A percentile compares a stretch with the other conserved stretches of the same genome.
phyloP scores from a whole-genome alignment of 805 yeast genomes.

The Millerozyma acaciae region DNA sequence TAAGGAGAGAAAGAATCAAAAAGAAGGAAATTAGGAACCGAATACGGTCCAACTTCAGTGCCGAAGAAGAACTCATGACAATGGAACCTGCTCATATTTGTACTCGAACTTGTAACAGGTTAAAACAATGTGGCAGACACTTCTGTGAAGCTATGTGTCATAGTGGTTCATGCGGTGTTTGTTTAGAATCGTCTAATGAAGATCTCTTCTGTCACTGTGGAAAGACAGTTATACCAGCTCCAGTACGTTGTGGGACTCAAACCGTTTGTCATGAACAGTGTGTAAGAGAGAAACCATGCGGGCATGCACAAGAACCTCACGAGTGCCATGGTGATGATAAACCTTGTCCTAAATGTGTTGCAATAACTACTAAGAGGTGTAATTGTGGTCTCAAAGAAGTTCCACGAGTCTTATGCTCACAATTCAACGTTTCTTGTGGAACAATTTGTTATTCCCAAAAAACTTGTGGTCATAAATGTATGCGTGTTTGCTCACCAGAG shows the following conservation, averaged over 20 bases:
- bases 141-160: conserved; percentile 70
- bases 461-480: conserved; percentile 44
- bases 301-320: conserved; percentile 68
- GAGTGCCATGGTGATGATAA: conserved; percentile 66
- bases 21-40: conserved; percentile 49
- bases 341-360: conserved; percentile 75
- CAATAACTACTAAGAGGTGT: conserved; percentile 51
- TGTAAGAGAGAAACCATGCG: conserved; percentile 55
- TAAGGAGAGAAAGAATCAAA: conserved; percentile 49
- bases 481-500: conserved; percentile 54
- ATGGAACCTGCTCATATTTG: conserved; percentile 78
- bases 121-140: conserved; percentile 60
- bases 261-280: conserved; percentile 66
- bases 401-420: conserved; percentile 67
- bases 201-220: conserved; percentile 83
- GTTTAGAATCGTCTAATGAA: conserved; percentile 75
- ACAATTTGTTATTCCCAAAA: conserved; percentile 27
- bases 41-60: conserved; percentile 28
- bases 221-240: conserved; percentile 70
- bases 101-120: conserved; percentile 57
- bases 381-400: conserved; percentile 57
- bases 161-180: conserved; percentile 74
- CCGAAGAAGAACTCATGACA: conserved; percentile 47
- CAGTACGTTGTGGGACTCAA: conserved; percentile 77
- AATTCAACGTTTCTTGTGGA: conserved; percentile 62